Conservation (phyloP, 768 basidiomycete genomes). For the Collybia mongolica region DNA sequence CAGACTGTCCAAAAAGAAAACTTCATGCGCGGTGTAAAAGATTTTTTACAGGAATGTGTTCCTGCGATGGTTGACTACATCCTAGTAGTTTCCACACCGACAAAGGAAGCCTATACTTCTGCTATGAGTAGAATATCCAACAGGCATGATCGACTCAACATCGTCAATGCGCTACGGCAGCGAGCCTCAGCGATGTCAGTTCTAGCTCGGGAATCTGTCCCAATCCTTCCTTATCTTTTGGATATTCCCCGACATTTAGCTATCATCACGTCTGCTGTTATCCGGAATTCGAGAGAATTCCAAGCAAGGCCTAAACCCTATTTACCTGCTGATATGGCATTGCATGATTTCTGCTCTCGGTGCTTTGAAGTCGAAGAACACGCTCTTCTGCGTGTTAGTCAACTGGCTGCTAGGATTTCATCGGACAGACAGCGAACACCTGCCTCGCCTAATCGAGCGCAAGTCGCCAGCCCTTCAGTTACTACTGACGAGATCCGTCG, state of each 20-base stretch:
- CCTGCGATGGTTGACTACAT: slow-evolving; percentile 82
- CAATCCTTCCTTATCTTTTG: slow-evolving; percentile 68
- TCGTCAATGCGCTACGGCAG: slow-evolving; percentile 56
- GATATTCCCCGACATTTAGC: slow-evolving; percentile 82
- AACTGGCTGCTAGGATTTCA: slow-evolving; percentile 44
- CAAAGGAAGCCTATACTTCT: slow-evolving; percentile 23
- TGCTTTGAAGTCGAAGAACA: slow-evolving; percentile 75
- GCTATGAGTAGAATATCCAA: slow-evolving; percentile 28
- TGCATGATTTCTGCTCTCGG: slow-evolving; percentile 56
- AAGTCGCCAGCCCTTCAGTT: neutral
- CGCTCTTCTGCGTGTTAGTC: slow-evolving; percentile 64
- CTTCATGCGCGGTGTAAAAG: slow-evolving; percentile 77
- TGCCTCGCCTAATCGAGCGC: slow-evolving; percentile 7
- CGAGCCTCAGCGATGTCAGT: slow-evolving; percentile 53
- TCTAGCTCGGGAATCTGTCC: slow-evolving; percentile 69
- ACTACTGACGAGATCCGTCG: neutral
- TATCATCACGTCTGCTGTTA: slow-evolving; percentile 71
- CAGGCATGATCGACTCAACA: slow-evolving; percentile 50
- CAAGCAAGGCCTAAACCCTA: slow-evolving; percentile 28
- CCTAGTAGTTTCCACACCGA: slow-evolving; percentile 62
- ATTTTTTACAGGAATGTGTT: slow-evolving; percentile 63
- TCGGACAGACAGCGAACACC: slow-evolving; percentile 18
- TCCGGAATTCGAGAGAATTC: slow-evolving; percentile 55
- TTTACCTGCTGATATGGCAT: slow-evolving; percentile 33
- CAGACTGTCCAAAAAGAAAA: slow-evolving; percentile 73